Percentiles rank a stretch among this genome's conserved stretches.
phyloP scores from a whole-genome alignment of 1,284 basidiomycete genomes.

The Puccinia polysora region DNA sequence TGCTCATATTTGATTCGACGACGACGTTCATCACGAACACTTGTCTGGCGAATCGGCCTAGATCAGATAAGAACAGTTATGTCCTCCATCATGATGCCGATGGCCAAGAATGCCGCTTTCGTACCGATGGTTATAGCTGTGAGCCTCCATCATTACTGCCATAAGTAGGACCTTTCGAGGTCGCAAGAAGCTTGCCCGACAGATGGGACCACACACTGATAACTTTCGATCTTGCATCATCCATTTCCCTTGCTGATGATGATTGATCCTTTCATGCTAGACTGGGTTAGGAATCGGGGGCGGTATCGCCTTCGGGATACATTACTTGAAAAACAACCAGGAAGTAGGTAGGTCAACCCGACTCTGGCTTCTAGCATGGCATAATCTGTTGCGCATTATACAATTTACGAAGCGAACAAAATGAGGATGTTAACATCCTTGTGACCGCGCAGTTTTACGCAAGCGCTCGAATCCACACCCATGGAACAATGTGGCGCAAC shows the following conservation, averaged over 20 bases:
- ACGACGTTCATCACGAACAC: too few relatives aligned
- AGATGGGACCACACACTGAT: too few relatives aligned
- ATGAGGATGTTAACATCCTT: neutral
- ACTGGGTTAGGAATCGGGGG: conserved; percentile 49
- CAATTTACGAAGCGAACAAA: neutral
- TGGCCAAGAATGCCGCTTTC: conserved; percentile 47
- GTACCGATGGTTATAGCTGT: conserved; percentile 48
- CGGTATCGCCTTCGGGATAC: conserved; percentile 48
- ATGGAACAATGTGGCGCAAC: conserved; percentile 50
- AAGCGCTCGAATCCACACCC: conserved; percentile 48
- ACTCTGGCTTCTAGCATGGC: too few relatives aligned
- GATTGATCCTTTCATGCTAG: conserved; percentile 34
- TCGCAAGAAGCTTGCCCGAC: conserved; percentile 21
- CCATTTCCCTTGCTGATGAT: neutral
- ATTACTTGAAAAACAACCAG: conserved; percentile 48
- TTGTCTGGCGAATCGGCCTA: too few relatives aligned
- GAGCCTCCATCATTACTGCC: conserved; percentile 29
- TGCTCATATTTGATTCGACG: too few relatives aligned
- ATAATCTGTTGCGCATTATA: neutral
- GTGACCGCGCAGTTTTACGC: conserved; percentile 39
- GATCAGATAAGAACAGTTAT: too few relatives aligned
- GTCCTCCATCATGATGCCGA: conserved; percentile 41
- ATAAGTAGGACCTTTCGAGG: neutral
- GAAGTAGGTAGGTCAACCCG: conserved; percentile 25
- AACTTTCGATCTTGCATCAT: neutral